Conservation (phyloP, 139 green algal genomes). For the Asterochloris sp. region DNA sequence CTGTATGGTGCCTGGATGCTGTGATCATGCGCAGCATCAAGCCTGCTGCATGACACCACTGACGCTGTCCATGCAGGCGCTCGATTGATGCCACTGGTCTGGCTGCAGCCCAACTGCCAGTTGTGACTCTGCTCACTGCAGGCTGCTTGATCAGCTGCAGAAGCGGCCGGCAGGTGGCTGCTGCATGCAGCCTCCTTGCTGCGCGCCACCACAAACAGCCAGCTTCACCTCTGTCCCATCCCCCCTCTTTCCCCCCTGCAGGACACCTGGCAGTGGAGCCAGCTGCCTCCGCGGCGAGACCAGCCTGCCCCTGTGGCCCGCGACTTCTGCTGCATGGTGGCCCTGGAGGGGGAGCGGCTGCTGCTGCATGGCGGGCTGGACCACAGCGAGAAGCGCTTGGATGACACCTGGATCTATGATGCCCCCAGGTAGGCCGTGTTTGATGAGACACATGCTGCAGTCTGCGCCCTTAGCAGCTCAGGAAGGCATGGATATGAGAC, state of each 20-base stretch:
- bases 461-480: no score
- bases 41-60: no score
- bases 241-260: no score
- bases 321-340: slow-evolving; percentile 63
- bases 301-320: slow-evolving; percentile 30
- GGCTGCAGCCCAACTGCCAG: no score
- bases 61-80: no score
- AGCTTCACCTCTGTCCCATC: not conserved
- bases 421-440: slow-evolving; percentile 29
- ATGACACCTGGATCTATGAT: slow-evolving; percentile 68
- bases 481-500: no score
- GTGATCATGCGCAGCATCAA: no score
- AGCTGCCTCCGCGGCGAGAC: slow-evolving; percentile 23
- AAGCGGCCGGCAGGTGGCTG: no score
- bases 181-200: not conserved
- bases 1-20: no score
- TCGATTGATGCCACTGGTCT: no score
- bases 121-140: no score
- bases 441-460: not conserved
- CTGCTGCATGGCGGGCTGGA: slow-evolving; percentile 70
- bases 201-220: not conserved
- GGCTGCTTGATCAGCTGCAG: no score
- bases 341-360: slow-evolving; percentile 33
- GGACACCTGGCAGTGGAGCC: slow-evolving; percentile 61
- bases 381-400: slow-evolving; percentile 43